Evolutionary conservation across 2,329 filamentous ascomycete genomes (phyloP).

Genomic region (Cercospora zeina): DNA sequence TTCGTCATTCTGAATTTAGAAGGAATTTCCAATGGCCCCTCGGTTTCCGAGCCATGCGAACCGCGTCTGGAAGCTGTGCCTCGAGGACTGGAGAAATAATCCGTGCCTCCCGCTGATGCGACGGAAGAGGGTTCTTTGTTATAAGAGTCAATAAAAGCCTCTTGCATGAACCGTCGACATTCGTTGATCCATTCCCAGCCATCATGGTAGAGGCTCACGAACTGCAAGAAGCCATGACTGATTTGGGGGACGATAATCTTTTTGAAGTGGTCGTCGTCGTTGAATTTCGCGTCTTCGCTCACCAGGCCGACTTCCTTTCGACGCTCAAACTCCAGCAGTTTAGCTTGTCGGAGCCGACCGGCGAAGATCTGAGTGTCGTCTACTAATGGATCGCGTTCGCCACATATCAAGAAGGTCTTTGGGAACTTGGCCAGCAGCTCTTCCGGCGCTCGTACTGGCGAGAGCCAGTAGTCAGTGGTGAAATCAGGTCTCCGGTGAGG

Average conservation of each 20-base stretch:
- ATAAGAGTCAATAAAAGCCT: conserved; percentile 63
- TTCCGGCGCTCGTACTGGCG: conserved; percentile 85
- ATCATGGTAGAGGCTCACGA: conserved; percentile 82
- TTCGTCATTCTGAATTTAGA: conserved; percentile 34
- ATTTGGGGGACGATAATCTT: conserved; percentile 84
- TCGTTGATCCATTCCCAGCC: conserved; percentile 85
- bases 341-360: conserved; percentile 79
- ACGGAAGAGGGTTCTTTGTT: conserved; percentile 35
- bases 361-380: conserved; percentile 98
- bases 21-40: conserved; percentile 77
- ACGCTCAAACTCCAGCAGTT: conserved; percentile 57
- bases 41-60: conserved; percentile 68
- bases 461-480: conserved; percentile 83
- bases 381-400: conserved; percentile 90
- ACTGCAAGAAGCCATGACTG: conserved; percentile 91
- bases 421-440: conserved; percentile 81
- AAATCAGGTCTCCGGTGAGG: conserved; percentile 93
- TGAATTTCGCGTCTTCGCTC: conserved; percentile 55
- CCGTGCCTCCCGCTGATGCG: conserved; percentile 25
- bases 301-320: conserved; percentile 58
- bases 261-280: conserved; percentile 67
- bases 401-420: conserved; percentile 90
- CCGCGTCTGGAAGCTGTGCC: conserved; percentile 21
- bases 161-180: conserved; percentile 77
- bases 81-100: conserved; percentile 32